Percentiles rank a stretch among this genome's conserved stretches.
Evolutionary conservation across 371 early-diverging fungal species (phyloP).

Genomic region (Apophysomyces sp.): DNA sequence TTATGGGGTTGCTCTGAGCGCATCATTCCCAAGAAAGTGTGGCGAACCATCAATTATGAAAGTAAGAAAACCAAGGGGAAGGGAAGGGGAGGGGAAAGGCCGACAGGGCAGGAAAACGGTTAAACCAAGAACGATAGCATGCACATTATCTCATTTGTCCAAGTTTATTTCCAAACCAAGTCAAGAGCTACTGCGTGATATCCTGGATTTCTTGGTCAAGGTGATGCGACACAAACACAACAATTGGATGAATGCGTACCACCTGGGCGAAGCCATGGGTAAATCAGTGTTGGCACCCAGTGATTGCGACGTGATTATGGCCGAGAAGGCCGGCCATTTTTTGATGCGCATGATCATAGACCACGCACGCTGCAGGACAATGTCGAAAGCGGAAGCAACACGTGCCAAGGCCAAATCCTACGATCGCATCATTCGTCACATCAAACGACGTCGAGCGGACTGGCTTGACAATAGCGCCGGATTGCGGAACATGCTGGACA

Average conservation of each 20-base stretch:
- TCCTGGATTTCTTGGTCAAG: conserved; percentile 14
- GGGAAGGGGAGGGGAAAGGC: neutral
- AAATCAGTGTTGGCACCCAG: conserved; percentile 10
- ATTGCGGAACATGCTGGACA: neutral
- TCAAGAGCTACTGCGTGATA: conserved; percentile 5
- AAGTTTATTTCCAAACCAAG: conserved; percentile 7
- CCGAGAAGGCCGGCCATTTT: conserved; percentile 12
- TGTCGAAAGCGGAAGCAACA: conserved; percentile 35
- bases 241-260: conserved; percentile 12
- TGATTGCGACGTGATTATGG: conserved; percentile 14
- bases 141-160: conserved; percentile 5
- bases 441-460: neutral
- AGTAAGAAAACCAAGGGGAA: conserved; percentile 1
- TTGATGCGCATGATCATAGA: conserved; percentile 9
- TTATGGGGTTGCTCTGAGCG: conserved; percentile 14
- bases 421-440: conserved; percentile 19
- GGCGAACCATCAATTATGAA: conserved; percentile 15
- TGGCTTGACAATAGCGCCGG: neutral
- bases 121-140: neutral
- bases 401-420: conserved; percentile 41
- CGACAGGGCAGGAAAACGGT: no score
- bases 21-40: conserved; percentile 12
- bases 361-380: neutral
- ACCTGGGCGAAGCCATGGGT: conserved; percentile 19
- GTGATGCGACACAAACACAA: conserved; percentile 14